A percentile compares a stretch with the other conserved stretches of the same genome.
Evolutionary conservation across 352 stramenopile genomes (phyloP).

Genomic region (Pythium dissimile): DNA sequence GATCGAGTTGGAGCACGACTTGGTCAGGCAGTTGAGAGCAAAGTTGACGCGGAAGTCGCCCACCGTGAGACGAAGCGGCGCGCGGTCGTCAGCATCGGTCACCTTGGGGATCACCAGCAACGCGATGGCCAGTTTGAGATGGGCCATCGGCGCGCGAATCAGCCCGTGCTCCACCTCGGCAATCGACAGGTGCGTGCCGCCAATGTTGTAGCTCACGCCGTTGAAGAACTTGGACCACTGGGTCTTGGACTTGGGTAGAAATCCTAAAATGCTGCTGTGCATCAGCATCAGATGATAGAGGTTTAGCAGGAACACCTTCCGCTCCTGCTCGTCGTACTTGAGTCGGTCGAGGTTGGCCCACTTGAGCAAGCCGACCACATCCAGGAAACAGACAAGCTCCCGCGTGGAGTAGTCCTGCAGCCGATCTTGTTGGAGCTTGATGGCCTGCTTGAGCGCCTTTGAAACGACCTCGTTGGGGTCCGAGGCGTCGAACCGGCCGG

Average conservation of each 20-base stretch:
- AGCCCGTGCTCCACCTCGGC: conserved; percentile 58
- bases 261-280: conserved; percentile 36
- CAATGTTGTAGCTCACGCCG: conserved; percentile 43
- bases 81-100: conserved; percentile 24
- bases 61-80: conserved; percentile 22
- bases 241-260: conserved; percentile 42
- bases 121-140: conserved; percentile 35
- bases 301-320: conserved; percentile 55
- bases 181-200: conserved; percentile 39
- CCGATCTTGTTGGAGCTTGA: conserved; percentile 19
- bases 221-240: conserved; percentile 68
- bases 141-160: conserved; percentile 37
- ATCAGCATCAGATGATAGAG: conserved; percentile 51
- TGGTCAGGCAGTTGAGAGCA: conserved; percentile 57
- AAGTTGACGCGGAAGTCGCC: conserved; percentile 56
- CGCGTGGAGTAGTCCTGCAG: conserved; percentile 24
- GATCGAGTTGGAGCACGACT: conserved; percentile 35
- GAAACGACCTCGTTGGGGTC: conserved; percentile 23
- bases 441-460: conserved; percentile 8
- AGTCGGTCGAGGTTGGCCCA: conserved; percentile 24
- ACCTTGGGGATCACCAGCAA: conserved; percentile 46
- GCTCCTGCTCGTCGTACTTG: conserved; percentile 14
- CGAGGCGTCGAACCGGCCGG: neutral
- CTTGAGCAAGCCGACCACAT: conserved; percentile 32
- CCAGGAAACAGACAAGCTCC: conserved; percentile 36